Base-by-base conservation (phyloP, 345 rosid species). In the Eucalyptus leucophloia region DNA sequence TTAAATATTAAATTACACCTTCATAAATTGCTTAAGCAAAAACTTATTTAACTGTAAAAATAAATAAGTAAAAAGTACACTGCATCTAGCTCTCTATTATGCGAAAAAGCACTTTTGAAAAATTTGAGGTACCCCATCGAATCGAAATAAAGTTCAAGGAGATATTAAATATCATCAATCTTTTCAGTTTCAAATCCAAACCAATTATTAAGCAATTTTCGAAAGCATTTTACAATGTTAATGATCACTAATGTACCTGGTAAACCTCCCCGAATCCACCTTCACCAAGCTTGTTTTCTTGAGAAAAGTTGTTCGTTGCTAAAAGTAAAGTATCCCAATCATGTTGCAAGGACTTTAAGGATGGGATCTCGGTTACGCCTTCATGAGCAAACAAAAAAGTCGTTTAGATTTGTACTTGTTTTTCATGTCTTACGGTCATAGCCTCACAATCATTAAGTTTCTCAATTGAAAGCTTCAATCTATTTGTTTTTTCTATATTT, bases 281-380 rank as follows among this genome's bases (percentile, higher is more conserved):
- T 77, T 37, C 5, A 3, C 83, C 83, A 77, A 77, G 83, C 83
- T 77, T 77, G 47, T 77, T 77, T 37, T 77, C 47, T 77, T 77
- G 83, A 40, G 83, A 77, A 77, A 77, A 77, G 24, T 77, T 37
- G 83, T 40, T 40, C 5, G 83, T 37, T 11, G 83, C 83, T 21
- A 88, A 50, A 92, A 92, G 90, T 91, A 93, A 67, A 53, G 90
- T 32, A 89, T 23, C 21, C n/a, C 93, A 92, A 10, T 95, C 91
- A 90, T 28, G 1, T 49, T 24, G 8, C 90, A 93, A 89, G 94
- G 83, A 77, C 83, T 40, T 77, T 2, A 40, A 77, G 83, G 83
- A 77, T 77, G 83, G 24, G 83, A 77, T 77, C 83, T 77, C 83
- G 47, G 2, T 77, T 77, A 77, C 47, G 12, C 83, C 83, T 77